Evolutionary conservation across 78 protist genomes (phyloP).

Genomic region (Dictyostelium firmibasis): DNA sequence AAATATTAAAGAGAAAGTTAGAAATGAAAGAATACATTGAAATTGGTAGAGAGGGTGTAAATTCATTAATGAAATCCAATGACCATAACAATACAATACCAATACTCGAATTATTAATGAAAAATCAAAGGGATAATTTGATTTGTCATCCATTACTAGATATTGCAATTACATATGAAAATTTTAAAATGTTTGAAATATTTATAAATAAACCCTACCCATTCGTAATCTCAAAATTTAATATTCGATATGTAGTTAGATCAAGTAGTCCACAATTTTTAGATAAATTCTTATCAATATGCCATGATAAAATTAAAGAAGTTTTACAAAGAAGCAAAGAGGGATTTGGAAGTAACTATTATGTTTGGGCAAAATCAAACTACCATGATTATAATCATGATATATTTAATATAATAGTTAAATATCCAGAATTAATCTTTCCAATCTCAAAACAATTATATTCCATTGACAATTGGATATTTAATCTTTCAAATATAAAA

Average conservation of each 20-base stretch:
- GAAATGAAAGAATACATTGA: not conserved
- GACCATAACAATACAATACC: not conserved
- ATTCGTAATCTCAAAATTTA: not conserved
- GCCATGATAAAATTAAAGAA: not conserved
- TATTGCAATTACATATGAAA: not conserved
- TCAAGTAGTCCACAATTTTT: not conserved
- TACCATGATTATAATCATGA: not conserved
- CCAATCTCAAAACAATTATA: not conserved
- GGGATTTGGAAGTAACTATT: not conserved
- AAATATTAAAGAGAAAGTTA: not conserved
- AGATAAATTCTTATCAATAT: not conserved
- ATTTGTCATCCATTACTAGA: not conserved
- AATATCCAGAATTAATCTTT: not conserved
- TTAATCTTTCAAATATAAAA: not conserved
- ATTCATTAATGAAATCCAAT: not conserved
- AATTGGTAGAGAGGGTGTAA: not conserved
- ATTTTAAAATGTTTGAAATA: not conserved
- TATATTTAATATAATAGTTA: not conserved
- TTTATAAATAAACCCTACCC: not conserved
- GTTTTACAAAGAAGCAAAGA: not conserved
- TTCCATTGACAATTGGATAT: not conserved
- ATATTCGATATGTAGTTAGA: not conserved
- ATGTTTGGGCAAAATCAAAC: not conserved
- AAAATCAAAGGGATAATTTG: not conserved
- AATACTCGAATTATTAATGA: not conserved